Conservation (phyloP, 1,284 basidiomycete species). For the Coriolopsis trogii region DNA sequence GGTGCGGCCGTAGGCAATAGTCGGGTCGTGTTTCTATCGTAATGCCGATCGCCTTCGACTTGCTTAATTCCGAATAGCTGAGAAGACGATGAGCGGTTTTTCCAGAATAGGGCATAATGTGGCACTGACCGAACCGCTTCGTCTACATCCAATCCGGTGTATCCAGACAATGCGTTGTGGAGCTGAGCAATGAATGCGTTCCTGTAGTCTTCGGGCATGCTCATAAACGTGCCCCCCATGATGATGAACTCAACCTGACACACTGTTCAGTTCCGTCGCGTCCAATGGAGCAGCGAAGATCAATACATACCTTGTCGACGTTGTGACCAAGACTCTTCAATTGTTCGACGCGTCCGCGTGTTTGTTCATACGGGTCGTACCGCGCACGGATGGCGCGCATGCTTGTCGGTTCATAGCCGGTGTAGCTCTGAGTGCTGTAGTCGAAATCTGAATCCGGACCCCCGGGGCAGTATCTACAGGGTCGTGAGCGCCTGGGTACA, state of each 20-base stretch:
- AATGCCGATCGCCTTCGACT: slow-evolving; percentile 98
- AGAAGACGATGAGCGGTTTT: slow-evolving; percentile 1
- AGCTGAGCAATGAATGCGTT: slow-evolving; percentile 94
- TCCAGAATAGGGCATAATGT: slow-evolving; percentile 3
- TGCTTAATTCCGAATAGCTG: slow-evolving; percentile 94
- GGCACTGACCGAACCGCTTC: slow-evolving; percentile 85
- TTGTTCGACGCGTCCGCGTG: slow-evolving; percentile 93
- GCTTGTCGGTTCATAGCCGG: slow-evolving; percentile 96
- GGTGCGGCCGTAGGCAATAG: slow-evolving; percentile 96
- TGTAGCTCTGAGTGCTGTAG: slow-evolving; percentile 98
- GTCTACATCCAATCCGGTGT: slow-evolving; percentile 91
- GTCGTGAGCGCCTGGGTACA: not conserved
- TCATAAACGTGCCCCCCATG: slow-evolving; percentile 99
- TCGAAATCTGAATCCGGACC: slow-evolving; percentile 99
- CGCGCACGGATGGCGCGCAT: slow-evolving; percentile 98
- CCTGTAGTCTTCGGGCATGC: slow-evolving; percentile 96
- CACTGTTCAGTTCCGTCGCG: not conserved
- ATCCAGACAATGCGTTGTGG: slow-evolving; percentile 96
- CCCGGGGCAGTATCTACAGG: slow-evolving; percentile 91
- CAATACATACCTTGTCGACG: slow-evolving; percentile 84
- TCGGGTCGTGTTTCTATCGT: slow-evolving; percentile 99
- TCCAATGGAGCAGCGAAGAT: not conserved
- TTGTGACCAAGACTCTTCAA: slow-evolving; percentile 93
- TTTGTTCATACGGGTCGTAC: slow-evolving; percentile 99
- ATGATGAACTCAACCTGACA: slow-evolving; percentile 93